Evolutionary conservation across 2,329 filamentous ascomycete species (phyloP).

Genomic region (Paraconiothyrium sp.): DNA sequence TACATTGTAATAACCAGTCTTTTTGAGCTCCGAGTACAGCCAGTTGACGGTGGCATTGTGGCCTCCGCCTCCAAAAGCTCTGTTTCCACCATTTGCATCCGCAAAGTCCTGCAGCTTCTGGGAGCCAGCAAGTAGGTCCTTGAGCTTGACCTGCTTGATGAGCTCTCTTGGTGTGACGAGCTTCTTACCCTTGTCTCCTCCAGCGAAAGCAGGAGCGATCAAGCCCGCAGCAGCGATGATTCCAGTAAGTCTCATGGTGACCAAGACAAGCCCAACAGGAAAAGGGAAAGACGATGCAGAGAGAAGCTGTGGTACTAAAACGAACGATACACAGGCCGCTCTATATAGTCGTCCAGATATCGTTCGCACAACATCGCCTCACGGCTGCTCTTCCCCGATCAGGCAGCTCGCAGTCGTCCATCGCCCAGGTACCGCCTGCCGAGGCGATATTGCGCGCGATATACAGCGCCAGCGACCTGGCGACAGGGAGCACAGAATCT

Average conservation of each 20-base stretch:
- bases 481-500: constrained; percentile 13
- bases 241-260: constrained; percentile 6
- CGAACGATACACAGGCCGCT: constrained; percentile 3
- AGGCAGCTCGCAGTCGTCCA: constrained; percentile 13
- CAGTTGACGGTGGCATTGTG: constrained; percentile 54
- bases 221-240: constrained; percentile 13
- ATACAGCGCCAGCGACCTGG: constrained; percentile 8
- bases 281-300: not conserved
- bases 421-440: constrained; percentile 11
- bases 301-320: constrained; percentile 4
- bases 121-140: constrained; percentile 40
- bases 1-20: constrained; percentile 50
- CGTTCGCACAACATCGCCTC: not conserved
- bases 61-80: constrained; percentile 49
- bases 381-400: constrained; percentile 8
- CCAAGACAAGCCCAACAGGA: not conserved
- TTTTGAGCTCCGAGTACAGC: constrained; percentile 43
- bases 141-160: constrained; percentile 30
- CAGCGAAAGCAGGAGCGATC: constrained; percentile 12
- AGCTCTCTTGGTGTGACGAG: constrained; percentile 16
- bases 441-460: constrained; percentile 7
- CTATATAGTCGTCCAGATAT: constrained; percentile 7
- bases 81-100: constrained; percentile 49
- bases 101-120: constrained; percentile 50
- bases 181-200: constrained; percentile 6